Evolutionary conservation across 2,329 filamentous ascomycete genomes (phyloP).

Genomic region (Claviceps citrina): DNA sequence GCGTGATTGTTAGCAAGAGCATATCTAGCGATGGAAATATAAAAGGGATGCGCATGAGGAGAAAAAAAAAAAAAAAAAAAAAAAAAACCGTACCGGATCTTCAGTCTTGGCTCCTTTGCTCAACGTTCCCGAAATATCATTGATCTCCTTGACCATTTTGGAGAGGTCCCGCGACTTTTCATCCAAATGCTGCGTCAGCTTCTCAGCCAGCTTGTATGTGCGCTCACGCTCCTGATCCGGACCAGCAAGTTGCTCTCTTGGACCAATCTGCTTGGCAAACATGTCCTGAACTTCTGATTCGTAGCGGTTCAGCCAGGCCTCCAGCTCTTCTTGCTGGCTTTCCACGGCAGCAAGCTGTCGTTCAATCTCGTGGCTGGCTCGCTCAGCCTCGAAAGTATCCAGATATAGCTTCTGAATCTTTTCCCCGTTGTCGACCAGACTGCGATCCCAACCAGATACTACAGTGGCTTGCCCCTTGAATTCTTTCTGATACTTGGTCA

Average conservation of each 20-base stretch:
- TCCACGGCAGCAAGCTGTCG: conserved; percentile 80
- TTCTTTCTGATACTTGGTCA: conserved; percentile 92
- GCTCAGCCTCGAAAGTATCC: conserved; percentile 84
- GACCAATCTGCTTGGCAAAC: conserved; percentile 64
- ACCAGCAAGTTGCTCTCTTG: conserved; percentile 60
- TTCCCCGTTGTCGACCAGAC: conserved; percentile 83
- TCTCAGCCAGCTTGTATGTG: conserved; percentile 92
- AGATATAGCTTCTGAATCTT: conserved; percentile 90
- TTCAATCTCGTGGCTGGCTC: conserved; percentile 85
- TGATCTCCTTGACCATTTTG: conserved; percentile 98
- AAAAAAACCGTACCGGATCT: conserved; percentile 73
- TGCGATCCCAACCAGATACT: conserved; percentile 79
- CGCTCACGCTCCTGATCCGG: conserved; percentile 91
- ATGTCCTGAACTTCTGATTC: conserved; percentile 84
- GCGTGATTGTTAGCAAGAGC: conserved; percentile 7
- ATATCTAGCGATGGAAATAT: neutral
- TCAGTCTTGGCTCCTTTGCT: conserved; percentile 81
- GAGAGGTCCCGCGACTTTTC: conserved; percentile 86
- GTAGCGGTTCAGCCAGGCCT: conserved; percentile 77
- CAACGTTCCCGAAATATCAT: conserved; percentile 74
- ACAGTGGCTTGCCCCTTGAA: conserved; percentile 83
- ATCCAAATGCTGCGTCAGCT: conserved; percentile 74
- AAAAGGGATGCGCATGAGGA: neutral
- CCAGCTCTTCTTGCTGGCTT: conserved; percentile 80
- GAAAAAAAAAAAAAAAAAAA: too few species aligned